Evolutionary conservation across 257 asterid genomes (phyloP).

Genomic region (Solanum infundibuliforme): DNA sequence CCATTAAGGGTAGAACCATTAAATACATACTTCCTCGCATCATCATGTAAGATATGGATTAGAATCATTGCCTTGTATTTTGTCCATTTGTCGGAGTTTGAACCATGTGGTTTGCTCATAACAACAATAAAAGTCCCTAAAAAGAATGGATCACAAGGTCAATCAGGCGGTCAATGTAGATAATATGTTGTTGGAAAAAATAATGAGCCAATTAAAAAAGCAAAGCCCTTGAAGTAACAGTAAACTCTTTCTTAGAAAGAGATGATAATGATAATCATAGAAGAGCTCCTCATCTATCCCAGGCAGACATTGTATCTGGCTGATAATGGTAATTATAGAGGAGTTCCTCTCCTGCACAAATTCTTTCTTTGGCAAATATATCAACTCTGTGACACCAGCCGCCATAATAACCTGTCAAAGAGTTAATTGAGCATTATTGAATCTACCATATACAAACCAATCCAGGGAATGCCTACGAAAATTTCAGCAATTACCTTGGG

Average conservation of each 20-base stretch:
- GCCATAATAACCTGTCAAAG: slow-evolving; percentile 77
- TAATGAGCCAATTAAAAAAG: slow-evolving; percentile 4
- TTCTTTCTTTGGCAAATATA: slow-evolving; percentile 78
- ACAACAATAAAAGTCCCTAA: background rate
- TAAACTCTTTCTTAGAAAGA: slow-evolving; percentile 26
- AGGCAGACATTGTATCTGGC: slow-evolving; percentile 75
- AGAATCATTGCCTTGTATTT: background rate
- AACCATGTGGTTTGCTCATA: background rate
- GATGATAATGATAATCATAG: slow-evolving; percentile 75
- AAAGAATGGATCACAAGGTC: slow-evolving; percentile 14
- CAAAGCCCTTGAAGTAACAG: slow-evolving; percentile 22
- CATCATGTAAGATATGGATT: background rate
- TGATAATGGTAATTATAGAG: slow-evolving; percentile 84
- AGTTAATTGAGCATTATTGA: background rate
- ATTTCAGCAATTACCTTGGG: slow-evolving; percentile 50
- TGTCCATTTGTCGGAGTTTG: background rate
- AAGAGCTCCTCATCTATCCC: slow-evolving; percentile 92
- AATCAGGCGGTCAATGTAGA: slow-evolving; percentile 6
- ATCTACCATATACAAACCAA: background rate
- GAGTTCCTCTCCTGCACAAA: slow-evolving; percentile 75
- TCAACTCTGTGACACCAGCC: slow-evolving; percentile 91
- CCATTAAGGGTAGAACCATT: background rate
- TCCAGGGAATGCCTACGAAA: background rate
- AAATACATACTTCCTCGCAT: background rate
- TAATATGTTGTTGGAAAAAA: slow-evolving; percentile 4